These are phyloP conservation scores for Tricholoma hemisulphureum DNA, from an alignment of 768 basidiomycete genomes.

Conservation along the genomic window DNA sequence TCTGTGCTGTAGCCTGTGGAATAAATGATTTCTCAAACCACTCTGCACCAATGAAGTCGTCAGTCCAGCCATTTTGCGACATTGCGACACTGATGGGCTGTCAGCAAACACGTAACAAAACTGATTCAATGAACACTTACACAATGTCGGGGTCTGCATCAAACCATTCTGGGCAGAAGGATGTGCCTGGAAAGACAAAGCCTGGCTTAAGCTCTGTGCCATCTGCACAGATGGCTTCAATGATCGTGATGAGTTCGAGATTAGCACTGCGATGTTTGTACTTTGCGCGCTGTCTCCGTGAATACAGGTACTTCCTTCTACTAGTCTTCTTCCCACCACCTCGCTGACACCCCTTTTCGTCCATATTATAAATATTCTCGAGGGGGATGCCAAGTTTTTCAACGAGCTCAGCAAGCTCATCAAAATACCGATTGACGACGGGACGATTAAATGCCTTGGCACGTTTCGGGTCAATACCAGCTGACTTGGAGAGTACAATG, in stretches of 20 bases:
- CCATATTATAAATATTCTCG: conserved; percentile 35
- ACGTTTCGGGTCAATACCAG: conserved; percentile 33
- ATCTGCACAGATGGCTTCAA: conserved; percentile 40
- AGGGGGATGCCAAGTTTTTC: conserved; percentile 25
- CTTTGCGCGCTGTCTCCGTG: too few relatives aligned
- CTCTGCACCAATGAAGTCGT: too few relatives aligned
- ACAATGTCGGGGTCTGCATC: conserved; percentile 18
- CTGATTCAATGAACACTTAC: conserved; percentile 10
- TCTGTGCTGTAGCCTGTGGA: too few relatives aligned
- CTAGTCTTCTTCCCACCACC: too few relatives aligned
- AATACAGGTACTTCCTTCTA: too few relatives aligned
- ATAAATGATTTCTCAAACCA: too few relatives aligned
- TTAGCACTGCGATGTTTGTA: conserved; percentile 33
- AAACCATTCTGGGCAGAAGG: conserved; percentile 24
- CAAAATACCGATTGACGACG: conserved; percentile 27
- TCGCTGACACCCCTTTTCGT: conserved; percentile 33
- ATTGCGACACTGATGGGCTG: too few relatives aligned
- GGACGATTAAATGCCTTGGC: conserved; percentile 33
- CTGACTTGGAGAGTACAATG: conserved; percentile 22
- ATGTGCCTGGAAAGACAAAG: conserved; percentile 31
- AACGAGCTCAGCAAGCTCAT: conserved; percentile 17
- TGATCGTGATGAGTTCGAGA: conserved; percentile 40
- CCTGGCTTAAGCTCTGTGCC: too few relatives aligned
- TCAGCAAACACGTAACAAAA: too few relatives aligned
- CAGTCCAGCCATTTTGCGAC: too few relatives aligned